Evolutionary conservation across 768 basidiomycete genomes (phyloP).

Genomic region (Trametes cubensis): DNA sequence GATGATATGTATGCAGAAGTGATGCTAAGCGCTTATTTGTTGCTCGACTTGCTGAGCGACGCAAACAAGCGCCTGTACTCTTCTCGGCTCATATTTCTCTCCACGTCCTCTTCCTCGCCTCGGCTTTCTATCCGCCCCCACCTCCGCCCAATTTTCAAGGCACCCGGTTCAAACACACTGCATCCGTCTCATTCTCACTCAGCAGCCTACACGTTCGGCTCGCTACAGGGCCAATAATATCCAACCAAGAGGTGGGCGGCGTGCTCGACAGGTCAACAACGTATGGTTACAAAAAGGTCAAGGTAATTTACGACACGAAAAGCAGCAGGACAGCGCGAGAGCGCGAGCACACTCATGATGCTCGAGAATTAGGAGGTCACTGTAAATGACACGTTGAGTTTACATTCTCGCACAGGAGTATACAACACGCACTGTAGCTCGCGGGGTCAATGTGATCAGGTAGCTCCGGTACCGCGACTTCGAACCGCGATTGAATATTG

Average conservation of each 20-base stretch:
- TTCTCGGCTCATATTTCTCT: neutral
- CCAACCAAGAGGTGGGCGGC: slow-evolving; percentile 19
- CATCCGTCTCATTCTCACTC: neutral
- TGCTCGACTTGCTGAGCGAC: too few species aligned
- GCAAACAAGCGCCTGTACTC: too few species aligned
- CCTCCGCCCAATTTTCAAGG: slow-evolving; percentile 7
- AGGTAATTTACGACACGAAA: slow-evolving; percentile 24
- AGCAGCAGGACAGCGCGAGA: slow-evolving; percentile 14
- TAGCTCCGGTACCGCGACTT: slow-evolving; percentile 94
- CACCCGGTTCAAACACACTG: neutral
- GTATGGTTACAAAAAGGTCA: slow-evolving; percentile 21
- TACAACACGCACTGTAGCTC: slow-evolving; percentile 79
- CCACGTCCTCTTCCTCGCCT: neutral
- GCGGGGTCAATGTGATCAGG: slow-evolving; percentile 94
- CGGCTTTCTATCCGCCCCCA: neutral
- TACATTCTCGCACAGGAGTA: neutral
- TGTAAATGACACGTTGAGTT: slow-evolving; percentile 10
- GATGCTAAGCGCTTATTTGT: too few species aligned
- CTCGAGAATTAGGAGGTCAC: slow-evolving; percentile 27
- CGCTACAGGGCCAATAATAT: slow-evolving; percentile 15
- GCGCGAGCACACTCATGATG: slow-evolving; percentile 7
- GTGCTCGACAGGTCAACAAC: slow-evolving; percentile 14
- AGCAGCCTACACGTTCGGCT: neutral
- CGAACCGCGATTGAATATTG: slow-evolving; percentile 97
- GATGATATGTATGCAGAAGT: too few species aligned